Conservation (phyloP, 1,284 basidiomycete genomes). For the Thecaphora thlaspeos region DNA sequence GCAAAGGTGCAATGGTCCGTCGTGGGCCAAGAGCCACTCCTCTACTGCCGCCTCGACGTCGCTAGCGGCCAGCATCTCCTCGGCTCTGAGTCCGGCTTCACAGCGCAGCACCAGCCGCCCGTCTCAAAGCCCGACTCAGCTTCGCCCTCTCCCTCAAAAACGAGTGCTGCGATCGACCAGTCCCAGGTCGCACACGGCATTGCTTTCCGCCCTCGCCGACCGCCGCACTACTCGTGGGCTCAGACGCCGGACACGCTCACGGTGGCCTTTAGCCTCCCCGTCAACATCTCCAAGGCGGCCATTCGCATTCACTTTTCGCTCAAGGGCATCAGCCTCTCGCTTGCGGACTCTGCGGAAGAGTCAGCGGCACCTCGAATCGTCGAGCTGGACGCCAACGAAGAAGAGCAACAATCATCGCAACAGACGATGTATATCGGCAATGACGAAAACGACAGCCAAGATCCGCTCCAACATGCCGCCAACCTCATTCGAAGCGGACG, state of each 20-base stretch:
- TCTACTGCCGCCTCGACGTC: constrained; percentile 14
- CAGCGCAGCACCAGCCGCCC: too few relatives aligned
- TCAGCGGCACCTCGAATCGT: constrained; percentile 68
- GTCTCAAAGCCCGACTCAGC: too few relatives aligned
- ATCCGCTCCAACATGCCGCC: constrained; percentile 16
- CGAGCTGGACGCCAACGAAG: constrained; percentile 62
- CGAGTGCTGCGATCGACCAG: too few relatives aligned
- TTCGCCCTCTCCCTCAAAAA: too few relatives aligned
- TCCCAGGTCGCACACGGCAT: neutral
- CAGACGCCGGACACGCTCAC: constrained; percentile 80
- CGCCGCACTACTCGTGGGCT: constrained; percentile 74
- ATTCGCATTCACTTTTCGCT: constrained; percentile 65
- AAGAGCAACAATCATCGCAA: too few relatives aligned
- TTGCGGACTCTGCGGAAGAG: too few relatives aligned
- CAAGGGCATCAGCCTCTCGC: constrained; percentile 68
- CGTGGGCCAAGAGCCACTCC: constrained; percentile 25
- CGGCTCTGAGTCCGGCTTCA: constrained; percentile 16
- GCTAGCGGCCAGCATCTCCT: constrained; percentile 11
- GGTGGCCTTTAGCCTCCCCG: constrained; percentile 75
- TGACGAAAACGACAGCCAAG: neutral
- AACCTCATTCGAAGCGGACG: constrained; percentile 21
- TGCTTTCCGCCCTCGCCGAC: constrained; percentile 6
- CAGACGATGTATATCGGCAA: too few relatives aligned
- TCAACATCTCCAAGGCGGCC: constrained; percentile 57
- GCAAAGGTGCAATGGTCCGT: constrained; percentile 9